Evolutionary conservation across 1,139 yeast species (phyloP), one percentile per base, ranked within the genome.

Genomic region (Saccharomyces hybrid): DNA sequence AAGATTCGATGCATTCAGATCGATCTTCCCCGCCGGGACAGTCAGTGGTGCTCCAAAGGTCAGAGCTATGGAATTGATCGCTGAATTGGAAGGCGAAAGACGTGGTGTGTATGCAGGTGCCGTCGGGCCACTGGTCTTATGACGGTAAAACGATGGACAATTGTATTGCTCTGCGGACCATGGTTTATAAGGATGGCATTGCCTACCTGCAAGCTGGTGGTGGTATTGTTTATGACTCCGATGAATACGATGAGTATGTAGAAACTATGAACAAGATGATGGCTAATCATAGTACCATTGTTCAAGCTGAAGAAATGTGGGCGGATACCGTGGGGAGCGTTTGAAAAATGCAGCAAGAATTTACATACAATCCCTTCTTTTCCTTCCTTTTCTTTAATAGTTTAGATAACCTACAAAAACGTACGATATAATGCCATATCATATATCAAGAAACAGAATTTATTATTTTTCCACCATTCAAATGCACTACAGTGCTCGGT

Each of bases 91-190:
- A 69, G 78, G 82, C 61, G 98, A 93, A 68, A 88, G 90, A 67
- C 80, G 99, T 67, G 99, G 99, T 48, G 91, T 91, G 12, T 93
- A 93, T 68, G 99, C 99, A 1, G 99, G 99, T 59, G 99, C 99
- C 1, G 97, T 93, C n/a, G n/a, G 99, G 99, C 9, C 87, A 88
- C 70, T 93, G 97, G 97, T 91, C 96, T 1, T 93, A 90, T 69
- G 96, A 89, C 66, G 89, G 95, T 16, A 83, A 81, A 64, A 80
- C 90, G 28, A 93, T 93, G 98, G 95, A 93, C 68, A 93, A 98
- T 0, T 93, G 99, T 73, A 93, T 93, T 68, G 99, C 99, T 0
- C 77, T 93, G 63, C 81, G 99, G 73, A 93, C 99, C 0, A 93
- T 93, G 98, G 93, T 93, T 47, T 87, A 81, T 67, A 93, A 93